These are phyloP conservation scores for Parastagonospora avenae DNA, from an alignment of 2,329 filamentous ascomycete species.

Conservation along the genomic window DNA sequence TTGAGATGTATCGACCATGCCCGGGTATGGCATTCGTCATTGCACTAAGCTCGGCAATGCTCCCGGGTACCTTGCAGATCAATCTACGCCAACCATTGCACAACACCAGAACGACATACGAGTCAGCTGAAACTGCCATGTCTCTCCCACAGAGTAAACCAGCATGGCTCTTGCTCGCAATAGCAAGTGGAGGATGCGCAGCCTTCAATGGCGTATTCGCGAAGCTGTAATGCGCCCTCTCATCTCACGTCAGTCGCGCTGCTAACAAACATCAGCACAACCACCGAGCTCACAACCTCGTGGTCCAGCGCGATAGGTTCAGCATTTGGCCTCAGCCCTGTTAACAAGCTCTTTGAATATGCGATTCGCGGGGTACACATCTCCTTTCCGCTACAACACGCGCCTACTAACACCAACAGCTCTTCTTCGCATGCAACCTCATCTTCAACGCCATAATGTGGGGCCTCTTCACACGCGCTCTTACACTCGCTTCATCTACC, in stretches of 20 bases:
- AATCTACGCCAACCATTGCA: not conserved
- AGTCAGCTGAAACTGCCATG: conserved; percentile 19
- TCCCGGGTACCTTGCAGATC: conserved; percentile 23
- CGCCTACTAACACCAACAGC: conserved; percentile 48
- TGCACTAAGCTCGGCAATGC: conserved; percentile 25
- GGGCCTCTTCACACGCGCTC: conserved; percentile 78
- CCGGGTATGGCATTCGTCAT: not conserved
- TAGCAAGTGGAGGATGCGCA: conserved; percentile 77
- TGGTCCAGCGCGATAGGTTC: conserved; percentile 57
- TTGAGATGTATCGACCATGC: not conserved
- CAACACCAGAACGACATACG: not conserved
- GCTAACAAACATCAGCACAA: conserved; percentile 55
- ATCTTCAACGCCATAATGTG: conserved; percentile 82
- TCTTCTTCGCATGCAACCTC: conserved; percentile 77
- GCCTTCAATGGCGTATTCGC: conserved; percentile 84
- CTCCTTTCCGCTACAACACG: not conserved
- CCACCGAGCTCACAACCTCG: conserved; percentile 62
- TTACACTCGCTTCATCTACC: conserved; percentile 75
- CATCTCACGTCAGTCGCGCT: conserved; percentile 5
- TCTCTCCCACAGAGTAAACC: conserved; percentile 26
- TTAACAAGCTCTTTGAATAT: conserved; percentile 56
- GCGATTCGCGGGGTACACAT: conserved; percentile 57
- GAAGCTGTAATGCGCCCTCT: conserved; percentile 66
- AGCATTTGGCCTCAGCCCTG: conserved; percentile 52
- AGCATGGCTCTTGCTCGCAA: conserved; percentile 66